Base-by-base conservation (phyloP, 805 yeast genomes). In the Candida alai region DNA sequence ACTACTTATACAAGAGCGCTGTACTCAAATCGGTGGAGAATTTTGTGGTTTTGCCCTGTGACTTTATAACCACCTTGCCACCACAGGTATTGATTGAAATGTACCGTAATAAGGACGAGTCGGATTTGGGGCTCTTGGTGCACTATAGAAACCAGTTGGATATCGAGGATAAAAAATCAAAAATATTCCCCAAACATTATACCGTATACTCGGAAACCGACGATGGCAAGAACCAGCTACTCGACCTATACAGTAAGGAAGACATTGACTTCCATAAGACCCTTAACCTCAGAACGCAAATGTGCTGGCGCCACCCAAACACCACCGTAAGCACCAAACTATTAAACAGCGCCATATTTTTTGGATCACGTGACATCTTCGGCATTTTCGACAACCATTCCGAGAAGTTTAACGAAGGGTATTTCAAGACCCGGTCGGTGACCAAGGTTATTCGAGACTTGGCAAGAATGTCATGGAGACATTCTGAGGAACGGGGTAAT, bases 401-500 rank as follows among this genome's bases (percentile, higher is more conserved):
- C 37, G 57, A 39, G 14, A 58, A 60, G 42, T 59, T 40, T 49
- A 58, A 40, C 34, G 74, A 58, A 46, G 42, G 47, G 2, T 66
- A 67, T 42, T 62, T 65, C 44, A 36, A 56, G 32, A 61, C 62
- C 38, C 70, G 77, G 43, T 70, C 87, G 4, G 60, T 79, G 23
- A 72, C 73, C 15, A 84, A 84, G 51, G 69, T 89, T 16, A 73
- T 88, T 26, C 76, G 97, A 51, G 96, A 88, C 51, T 60, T 90
- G 38, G 94, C 95, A 3, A 76, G 97, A 58, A 76, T 95, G 43
- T 81, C 96, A 2, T 93, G 98, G 98, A 75, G 74, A 48, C 96
- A 88, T 53, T 68, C 82, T 0, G 48, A 51, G 5, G 52, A 58
- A 7, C 68, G 68, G 42, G 85, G 79, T 36, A 73, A 80, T 1